Conservation (phyloP, 371 early-diverging fungal species). For the Mucor irregularis region DNA sequence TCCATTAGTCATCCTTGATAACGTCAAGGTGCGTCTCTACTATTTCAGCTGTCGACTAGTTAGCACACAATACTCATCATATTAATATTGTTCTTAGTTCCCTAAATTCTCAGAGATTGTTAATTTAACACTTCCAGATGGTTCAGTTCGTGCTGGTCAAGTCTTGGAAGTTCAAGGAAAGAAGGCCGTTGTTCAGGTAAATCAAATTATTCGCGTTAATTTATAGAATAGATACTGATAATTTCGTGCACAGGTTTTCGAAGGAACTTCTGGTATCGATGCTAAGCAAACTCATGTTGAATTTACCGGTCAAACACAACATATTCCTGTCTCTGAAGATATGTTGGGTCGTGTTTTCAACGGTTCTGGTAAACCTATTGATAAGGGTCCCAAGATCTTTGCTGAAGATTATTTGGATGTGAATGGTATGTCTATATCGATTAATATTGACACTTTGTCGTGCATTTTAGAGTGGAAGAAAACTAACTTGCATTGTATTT, state of each 20-base stretch:
- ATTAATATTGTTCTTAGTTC: constrained; percentile 54
- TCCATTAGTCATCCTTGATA: constrained; percentile 99
- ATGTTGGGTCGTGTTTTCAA: constrained; percentile 99
- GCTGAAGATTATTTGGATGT: constrained; percentile 99
- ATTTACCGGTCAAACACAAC: constrained; percentile 98
- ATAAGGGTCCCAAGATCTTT: constrained; percentile 99
- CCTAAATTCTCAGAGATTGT: constrained; percentile 99
- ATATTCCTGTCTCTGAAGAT: constrained; percentile 99
- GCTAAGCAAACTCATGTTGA: constrained; percentile 96
- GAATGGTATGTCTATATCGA: constrained; percentile 51
- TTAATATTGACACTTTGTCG: not conserved
- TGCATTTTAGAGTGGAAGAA: too few species aligned
- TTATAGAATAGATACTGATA: too few species aligned
- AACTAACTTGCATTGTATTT: not conserved
- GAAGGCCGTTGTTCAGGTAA: constrained; percentile 96
- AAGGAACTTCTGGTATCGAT: constrained; percentile 99
- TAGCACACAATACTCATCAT: too few species aligned
- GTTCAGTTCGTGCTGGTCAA: constrained; percentile 95
- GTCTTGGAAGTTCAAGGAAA: constrained; percentile 99
- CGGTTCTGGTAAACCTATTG: constrained; percentile 99
- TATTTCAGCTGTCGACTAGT: too few species aligned
- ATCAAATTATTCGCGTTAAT: too few species aligned
- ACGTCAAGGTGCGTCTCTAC: constrained; percentile 81
- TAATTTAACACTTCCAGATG: constrained; percentile 96
- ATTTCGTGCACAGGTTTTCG: too few species aligned